A percentile compares a stretch with the other conserved stretches of the same genome.
Conservation (phyloP, 441 rosid genomes). For the Jatropha podagrica region DNA sequence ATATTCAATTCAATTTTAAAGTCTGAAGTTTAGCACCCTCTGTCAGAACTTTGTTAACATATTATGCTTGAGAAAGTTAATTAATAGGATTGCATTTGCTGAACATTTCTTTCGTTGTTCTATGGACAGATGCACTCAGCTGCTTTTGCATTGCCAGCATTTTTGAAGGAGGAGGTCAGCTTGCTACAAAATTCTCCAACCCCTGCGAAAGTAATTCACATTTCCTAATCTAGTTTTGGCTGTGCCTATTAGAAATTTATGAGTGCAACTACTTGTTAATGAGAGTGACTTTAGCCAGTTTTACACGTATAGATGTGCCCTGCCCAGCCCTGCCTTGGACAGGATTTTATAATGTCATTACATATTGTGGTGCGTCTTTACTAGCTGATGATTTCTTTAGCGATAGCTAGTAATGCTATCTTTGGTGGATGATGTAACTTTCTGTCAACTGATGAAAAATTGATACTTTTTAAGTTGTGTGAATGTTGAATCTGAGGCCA, state of each 20-base stretch:
- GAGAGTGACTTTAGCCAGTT: background rate
- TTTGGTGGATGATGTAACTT: background rate
- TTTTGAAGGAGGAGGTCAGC: slow-evolving; percentile 73
- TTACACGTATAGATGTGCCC: background rate
- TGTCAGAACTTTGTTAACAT: background rate
- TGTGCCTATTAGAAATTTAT: background rate
- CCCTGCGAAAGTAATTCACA: background rate
- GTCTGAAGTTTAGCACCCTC: background rate
- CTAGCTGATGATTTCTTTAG: background rate
- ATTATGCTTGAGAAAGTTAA: background rate
- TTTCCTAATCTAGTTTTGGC: slow-evolving; percentile 1
- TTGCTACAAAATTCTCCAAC: slow-evolving; percentile 32
- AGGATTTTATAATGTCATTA: background rate
- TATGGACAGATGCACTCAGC: slow-evolving; percentile 80
- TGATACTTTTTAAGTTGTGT: background rate
- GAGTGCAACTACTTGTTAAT: background rate
- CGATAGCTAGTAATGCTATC: background rate
- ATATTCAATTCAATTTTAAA: background rate
- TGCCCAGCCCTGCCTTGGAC: background rate
- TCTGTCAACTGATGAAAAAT: background rate
- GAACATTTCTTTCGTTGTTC: background rate
- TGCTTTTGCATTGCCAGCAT: slow-evolving; percentile 83
- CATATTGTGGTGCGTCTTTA: background rate
- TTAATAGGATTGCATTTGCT: background rate
- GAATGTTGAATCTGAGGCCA: background rate